Percentiles rank a stretch among this genome's conserved stretches.
Evolutionary conservation across 345 rosid species (phyloP).

Genomic region (Eutrema yunnanense): DNA sequence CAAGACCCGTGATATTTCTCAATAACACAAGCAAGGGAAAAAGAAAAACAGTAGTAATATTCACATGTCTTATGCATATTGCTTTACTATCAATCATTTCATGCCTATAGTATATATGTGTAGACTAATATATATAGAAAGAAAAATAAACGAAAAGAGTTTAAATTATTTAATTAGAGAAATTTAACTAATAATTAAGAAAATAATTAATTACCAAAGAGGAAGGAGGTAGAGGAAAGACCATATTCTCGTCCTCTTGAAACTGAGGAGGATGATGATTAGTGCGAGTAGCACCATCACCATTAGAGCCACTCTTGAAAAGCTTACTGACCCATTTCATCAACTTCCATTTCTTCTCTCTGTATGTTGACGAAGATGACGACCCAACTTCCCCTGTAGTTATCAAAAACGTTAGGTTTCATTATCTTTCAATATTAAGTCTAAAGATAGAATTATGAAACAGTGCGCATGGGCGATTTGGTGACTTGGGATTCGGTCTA

Average conservation of each 20-base stretch:
- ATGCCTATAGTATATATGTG: constrained; percentile 6
- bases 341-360: constrained; percentile 76
- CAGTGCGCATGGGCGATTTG: background rate
- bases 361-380: constrained; percentile 43
- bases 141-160: background rate
- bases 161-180: background rate
- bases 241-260: constrained; percentile 78
- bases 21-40: background rate
- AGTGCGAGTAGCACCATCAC: constrained; percentile 34
- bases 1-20: constrained; percentile 15
- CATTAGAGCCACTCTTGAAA: constrained; percentile 54
- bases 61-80: constrained; percentile 17
- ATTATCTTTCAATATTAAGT: background rate
- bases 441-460: background rate
- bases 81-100: constrained; percentile 16
- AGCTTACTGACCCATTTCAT: constrained; percentile 92
- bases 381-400: constrained; percentile 64
- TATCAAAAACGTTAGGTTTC: constrained; percentile 6
- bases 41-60: constrained; percentile 15
- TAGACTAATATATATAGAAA: background rate
- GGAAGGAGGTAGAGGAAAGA: constrained; percentile 58
- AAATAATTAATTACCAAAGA: constrained; percentile 44
- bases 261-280: constrained; percentile 49
- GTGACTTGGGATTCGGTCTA: background rate
- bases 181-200: background rate